Percentiles rank a stretch among this genome's conserved stretches.
Evolutionary conservation across 768 basidiomycete genomes (phyloP).

Genomic region (Phlegmacium glaucopus): DNA sequence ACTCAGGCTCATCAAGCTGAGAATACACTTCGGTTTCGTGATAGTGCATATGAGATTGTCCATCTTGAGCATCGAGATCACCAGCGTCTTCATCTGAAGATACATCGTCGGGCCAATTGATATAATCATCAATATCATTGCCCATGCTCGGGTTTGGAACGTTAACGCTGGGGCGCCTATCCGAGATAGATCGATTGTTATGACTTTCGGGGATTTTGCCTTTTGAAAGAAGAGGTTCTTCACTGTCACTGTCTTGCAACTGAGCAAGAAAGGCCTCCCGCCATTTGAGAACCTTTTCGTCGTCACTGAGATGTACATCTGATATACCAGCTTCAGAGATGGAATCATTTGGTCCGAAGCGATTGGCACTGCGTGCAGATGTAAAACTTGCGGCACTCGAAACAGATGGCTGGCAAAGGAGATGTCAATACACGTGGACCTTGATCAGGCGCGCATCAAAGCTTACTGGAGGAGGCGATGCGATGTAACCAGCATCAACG

Average conservation of each 20-base stretch:
- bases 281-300: conserved; percentile 14
- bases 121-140: conserved; percentile 8
- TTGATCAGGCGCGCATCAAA: not conserved
- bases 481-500: conserved; percentile 5
- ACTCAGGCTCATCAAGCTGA: not conserved
- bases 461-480: conserved; percentile 6
- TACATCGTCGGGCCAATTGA: conserved; percentile 22
- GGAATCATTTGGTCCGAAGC: too few species aligned
- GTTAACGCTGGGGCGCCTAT: not conserved
- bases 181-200: not conserved
- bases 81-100: not conserved
- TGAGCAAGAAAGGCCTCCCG: conserved; percentile 16
- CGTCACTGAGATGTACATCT: too few species aligned
- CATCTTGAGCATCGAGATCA: not conserved
- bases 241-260: conserved; percentile 9
- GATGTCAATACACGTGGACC: too few species aligned
- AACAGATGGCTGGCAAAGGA: too few species aligned
- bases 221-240: conserved; percentile 1
- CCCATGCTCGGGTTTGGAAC: not conserved
- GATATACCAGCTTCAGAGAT: too few species aligned
- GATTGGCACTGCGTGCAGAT: too few species aligned
- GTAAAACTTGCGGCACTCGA: too few species aligned
- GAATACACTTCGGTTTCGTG: not conserved
- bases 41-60: not conserved
- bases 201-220: not conserved